A percentile compares a stretch with the other conserved stretches of the same genome.
These are phyloP conservation scores for Prosopis cineraria DNA, from an alignment of 306 rosid species.

Conservation along the genomic window DNA sequence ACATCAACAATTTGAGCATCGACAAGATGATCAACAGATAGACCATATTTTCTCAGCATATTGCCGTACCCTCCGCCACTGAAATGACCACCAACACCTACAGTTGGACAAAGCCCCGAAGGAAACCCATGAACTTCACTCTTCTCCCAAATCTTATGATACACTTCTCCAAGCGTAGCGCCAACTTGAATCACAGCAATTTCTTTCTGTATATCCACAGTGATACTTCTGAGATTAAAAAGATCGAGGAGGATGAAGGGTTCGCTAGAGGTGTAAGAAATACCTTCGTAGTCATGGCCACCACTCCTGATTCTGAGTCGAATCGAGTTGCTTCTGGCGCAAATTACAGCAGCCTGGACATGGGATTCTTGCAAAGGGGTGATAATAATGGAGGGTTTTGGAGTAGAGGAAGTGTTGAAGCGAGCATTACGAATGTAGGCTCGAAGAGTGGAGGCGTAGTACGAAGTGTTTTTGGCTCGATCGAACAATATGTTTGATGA, in stretches of 20 bases:
- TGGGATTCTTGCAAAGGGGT: conserved; percentile 34
- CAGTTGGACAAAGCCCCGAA: conserved; percentile 81
- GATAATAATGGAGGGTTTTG: conserved; percentile 39
- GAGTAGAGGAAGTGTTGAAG: conserved; percentile 38
- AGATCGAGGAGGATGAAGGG: conserved; percentile 43
- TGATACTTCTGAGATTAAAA: conserved; percentile 30
- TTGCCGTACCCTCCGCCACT: conserved; percentile 87
- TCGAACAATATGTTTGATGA: conserved; percentile 8
- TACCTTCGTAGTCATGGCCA: conserved; percentile 51
- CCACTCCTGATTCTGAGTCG: conserved; percentile 48
- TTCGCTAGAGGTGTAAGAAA: conserved; percentile 31
- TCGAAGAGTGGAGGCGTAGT: conserved; percentile 36
- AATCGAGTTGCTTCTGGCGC: conserved; percentile 17
- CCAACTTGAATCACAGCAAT: conserved; percentile 33
- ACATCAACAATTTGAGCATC: conserved; percentile 64
- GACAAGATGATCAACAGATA: conserved; percentile 62
- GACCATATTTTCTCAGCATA: conserved; percentile 69
- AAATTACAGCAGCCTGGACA: conserved; percentile 35
- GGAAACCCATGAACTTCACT: conserved; percentile 60
- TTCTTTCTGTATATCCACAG: conserved; percentile 29
- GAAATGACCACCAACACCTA: conserved; percentile 78
- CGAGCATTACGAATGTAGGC: conserved; percentile 50
- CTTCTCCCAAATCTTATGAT: conserved; percentile 41
- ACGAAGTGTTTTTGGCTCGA: conserved; percentile 30
- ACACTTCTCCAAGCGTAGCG: conserved; percentile 45